Base-by-base conservation (phyloP, 2,329 filamentous ascomycete genomes). In the Colletotrichum magnum region DNA sequence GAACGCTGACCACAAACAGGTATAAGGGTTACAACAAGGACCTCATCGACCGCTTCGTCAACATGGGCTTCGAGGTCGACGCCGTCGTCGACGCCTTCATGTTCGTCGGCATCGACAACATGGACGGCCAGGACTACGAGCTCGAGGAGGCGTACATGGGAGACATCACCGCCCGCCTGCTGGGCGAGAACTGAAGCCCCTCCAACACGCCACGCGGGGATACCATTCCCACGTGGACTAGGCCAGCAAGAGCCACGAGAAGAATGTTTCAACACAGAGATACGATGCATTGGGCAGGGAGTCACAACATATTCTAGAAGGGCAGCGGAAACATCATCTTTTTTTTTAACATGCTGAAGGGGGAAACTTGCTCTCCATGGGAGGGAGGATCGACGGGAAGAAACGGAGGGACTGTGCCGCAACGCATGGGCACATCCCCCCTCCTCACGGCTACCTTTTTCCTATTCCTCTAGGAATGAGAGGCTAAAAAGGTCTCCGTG, bases 131-230 rank as follows among this genome's bases (percentile, higher is more conserved):
- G 73, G 93, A 96, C 77, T 96, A 97, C 78, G 91, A 93, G 75
- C 84, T 97, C n/a, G 94, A 97, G 77, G 93, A 96, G 75, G 94
- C 92, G 1, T 95, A 94, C 74, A 94, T 97, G 88, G 94, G 93
- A 4, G 94, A 97, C 74, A 92, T 98, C 71, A 97, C 94, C 0
- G 93, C 94, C 18, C 87, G 92, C 67, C 87, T 98, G 6, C 89
- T 98, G 41, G 93, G 93, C 45, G 95, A 98, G 80, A 87, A 89
- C 77, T 91, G 39, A 66, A 41, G 21, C 21, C 21, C 21, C 21
- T 24, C 21, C 21, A 24, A 32, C 28, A 32, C 9, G 7, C 28
- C 28, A 7, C 28, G 5, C 28, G 1, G 28, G 5, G 28, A 2
- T 32, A 32, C 28, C 7, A 32, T 32, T 32, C 28, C 28, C 28